Evolutionary conservation across 106 monocot species (phyloP), one percentile per base, ranked within the genome.

Genomic region (Triglochin maritima): DNA sequence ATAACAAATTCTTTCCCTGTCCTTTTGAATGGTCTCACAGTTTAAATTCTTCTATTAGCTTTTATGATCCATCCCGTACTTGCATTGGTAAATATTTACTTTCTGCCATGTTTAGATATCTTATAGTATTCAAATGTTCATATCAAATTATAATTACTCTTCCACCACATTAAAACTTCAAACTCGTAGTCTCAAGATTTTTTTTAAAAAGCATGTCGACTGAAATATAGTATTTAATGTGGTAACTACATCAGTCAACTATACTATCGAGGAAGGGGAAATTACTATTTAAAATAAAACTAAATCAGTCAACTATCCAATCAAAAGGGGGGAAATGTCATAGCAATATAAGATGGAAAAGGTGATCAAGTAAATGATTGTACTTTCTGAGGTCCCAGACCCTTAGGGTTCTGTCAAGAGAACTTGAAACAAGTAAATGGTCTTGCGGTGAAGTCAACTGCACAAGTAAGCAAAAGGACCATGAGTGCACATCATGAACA

Each of bases 371-470:
- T 14, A 67, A 16, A 56, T 46, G 4, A 42, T 62, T 3, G 47
- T 60, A 89, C 96, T 85, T 82, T 78, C 98, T 81, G 9, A 98
- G 76, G 79, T 98, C 98, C 98, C 98, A 98, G 51, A 98, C 78
- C 51, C 84, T 81, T 12, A 98, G 71, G 71, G 88, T 98, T 80
- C 79, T 98, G 47, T 98, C 98, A 48, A 98, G 79, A 51, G 98
- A 98, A 68, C 98, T 86, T 60, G 98, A 98, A 47, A 98, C 82
- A 59, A 98, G 92, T 71, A 92, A 74, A 77, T 89, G 81, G 76
- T 89, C 86, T 63, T 89, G 84, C 63, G 82, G 80, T 57, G 88
- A 76, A 50, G 75, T 88, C 77, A 98, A 71, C 98, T 98, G 82
- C 11, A 72, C 10, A 63, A 63, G 47, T 9, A 56, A n/a, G 17